Evolutionary conservation across 1,284 basidiomycete genomes (phyloP).

Genomic region (Sanghuangporus sanghuang): DNA sequence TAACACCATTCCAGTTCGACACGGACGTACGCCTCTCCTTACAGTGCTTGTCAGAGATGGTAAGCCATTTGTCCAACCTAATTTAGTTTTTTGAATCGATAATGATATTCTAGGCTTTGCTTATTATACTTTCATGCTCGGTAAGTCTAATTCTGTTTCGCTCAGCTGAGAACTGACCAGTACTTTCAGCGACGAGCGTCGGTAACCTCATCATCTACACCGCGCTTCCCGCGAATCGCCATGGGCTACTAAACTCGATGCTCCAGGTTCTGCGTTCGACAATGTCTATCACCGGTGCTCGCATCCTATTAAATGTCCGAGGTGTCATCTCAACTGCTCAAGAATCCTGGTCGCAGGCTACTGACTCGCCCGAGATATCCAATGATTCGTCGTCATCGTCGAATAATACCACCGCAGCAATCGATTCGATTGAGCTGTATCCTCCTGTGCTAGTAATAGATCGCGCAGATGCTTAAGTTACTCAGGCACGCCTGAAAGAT

Average conservation of each 20-base stretch:
- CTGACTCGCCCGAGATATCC: neutral
- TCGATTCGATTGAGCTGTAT: neutral
- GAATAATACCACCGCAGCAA: neutral
- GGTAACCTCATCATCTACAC: slow-evolving; percentile 8
- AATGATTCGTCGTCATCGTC: neutral
- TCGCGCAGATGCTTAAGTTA: neutral
- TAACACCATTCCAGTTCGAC: neutral
- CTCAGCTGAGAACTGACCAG: neutral
- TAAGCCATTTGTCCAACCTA: neutral
- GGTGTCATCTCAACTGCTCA: neutral
- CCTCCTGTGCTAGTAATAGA: neutral
- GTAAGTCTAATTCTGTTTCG: neutral
- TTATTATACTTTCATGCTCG: slow-evolving; percentile 8
- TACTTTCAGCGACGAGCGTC: neutral
- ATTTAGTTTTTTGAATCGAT: too few relatives aligned
- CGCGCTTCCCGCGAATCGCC: neutral
- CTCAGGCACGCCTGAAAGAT: too few relatives aligned
- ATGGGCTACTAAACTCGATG: neutral
- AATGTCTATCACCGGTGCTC: slow-evolving; percentile 1
- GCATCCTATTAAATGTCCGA: slow-evolving; percentile 9
- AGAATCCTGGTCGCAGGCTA: neutral
- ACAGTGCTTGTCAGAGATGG: slow-evolving; percentile 4
- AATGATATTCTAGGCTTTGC: neutral
- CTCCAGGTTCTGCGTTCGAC: slow-evolving; percentile 5
- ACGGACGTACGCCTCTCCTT: neutral